These are phyloP conservation scores for Aspergillus uvarum DNA, from an alignment of 2,329 filamentous ascomycete species.

Conservation along the genomic window DNA sequence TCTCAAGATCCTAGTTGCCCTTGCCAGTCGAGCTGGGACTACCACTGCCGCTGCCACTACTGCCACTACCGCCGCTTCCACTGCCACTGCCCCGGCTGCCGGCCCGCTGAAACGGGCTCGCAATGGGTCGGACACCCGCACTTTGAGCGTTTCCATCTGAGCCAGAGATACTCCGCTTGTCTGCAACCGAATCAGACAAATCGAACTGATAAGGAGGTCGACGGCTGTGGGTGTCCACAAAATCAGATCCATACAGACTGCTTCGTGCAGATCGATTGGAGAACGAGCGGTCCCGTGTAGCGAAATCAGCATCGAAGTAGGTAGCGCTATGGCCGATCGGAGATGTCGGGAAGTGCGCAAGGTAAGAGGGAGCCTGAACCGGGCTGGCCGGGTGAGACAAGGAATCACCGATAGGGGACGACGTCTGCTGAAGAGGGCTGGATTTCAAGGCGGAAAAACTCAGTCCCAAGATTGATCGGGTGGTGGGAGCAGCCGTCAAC, in stretches of 20 bases:
- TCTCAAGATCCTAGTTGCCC: constrained; percentile 19
- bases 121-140: constrained; percentile 37
- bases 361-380: constrained; percentile 32
- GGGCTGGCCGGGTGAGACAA: constrained; percentile 37
- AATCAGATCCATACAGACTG: constrained; percentile 38
- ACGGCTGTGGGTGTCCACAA: constrained; percentile 29
- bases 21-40: constrained; percentile 43
- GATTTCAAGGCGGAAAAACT: constrained; percentile 37
- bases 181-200: constrained; percentile 30
- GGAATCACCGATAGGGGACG: constrained; percentile 34
- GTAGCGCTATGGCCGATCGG: constrained; percentile 33
- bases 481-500: constrained; percentile 30
- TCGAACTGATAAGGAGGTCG: constrained; percentile 33
- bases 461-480: constrained; percentile 36
- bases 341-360: constrained; percentile 34
- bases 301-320: constrained; percentile 34
- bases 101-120: constrained; percentile 41
- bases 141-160: constrained; percentile 36
- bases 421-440: constrained; percentile 36
- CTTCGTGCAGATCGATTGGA: constrained; percentile 43
- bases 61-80: constrained; percentile 44
- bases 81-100: constrained; percentile 52
- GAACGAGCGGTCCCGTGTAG: constrained; percentile 41
- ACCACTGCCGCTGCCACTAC: constrained; percentile 42
- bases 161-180: constrained; percentile 32